These are phyloP conservation scores for Phytophthora fragariaefolia DNA, from an alignment of 352 stramenopile genomes.

Conservation along the genomic window DNA sequence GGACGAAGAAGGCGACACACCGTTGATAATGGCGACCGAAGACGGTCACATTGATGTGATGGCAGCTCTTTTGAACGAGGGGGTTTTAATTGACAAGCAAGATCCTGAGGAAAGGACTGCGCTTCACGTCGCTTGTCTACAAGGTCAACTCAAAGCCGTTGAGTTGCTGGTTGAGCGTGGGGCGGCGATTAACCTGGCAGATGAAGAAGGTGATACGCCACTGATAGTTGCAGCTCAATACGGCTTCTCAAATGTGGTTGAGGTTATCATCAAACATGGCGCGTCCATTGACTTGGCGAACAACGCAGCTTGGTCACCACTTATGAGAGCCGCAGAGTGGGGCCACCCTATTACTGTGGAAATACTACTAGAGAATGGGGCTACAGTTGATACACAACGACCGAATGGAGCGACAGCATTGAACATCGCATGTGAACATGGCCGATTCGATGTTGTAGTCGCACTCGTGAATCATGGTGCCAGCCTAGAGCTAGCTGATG, in stretches of 20 bases:
- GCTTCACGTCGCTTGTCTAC: background rate
- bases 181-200: background rate
- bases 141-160: background rate
- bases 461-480: conserved; percentile 7
- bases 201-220: background rate
- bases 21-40: conserved; percentile 7
- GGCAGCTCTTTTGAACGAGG: background rate
- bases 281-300: background rate
- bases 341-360: background rate
- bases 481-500: background rate
- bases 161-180: background rate
- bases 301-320: background rate
- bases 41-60: background rate
- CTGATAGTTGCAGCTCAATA: background rate
- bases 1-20: conserved; percentile 4
- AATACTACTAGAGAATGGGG: background rate
- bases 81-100: background rate
- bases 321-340: background rate
- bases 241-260: background rate
- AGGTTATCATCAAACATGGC: background rate
- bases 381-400: background rate
- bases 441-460: background rate
- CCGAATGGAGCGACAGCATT: conserved; percentile 3
- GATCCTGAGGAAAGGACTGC: background rate
- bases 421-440: conserved; percentile 8